A percentile compares a stretch with the other conserved stretches of the same genome.
These are phyloP conservation scores for Reticulascus tulasneorum DNA, from an alignment of 2,329 filamentous ascomycete species.

Conservation along the genomic window DNA sequence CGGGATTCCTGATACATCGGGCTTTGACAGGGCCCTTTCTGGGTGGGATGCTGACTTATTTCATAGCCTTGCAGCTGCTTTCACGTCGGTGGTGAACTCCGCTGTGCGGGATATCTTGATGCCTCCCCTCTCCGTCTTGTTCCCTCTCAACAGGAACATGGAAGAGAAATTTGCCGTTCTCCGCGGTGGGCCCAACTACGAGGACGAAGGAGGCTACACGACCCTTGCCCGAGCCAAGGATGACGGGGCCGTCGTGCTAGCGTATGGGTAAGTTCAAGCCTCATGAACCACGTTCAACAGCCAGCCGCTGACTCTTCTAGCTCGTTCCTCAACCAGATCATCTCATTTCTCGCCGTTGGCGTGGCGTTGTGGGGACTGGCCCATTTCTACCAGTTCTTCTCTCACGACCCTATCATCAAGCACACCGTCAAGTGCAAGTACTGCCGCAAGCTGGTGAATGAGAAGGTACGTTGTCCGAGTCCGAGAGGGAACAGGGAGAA, in stretches of 20 bases:
- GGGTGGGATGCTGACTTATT: slow-evolving; percentile 6
- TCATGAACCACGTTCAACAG: no score
- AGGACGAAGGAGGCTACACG: slow-evolving; percentile 56
- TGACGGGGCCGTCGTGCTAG: slow-evolving; percentile 69
- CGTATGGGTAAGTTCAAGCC: slow-evolving; percentile 63
- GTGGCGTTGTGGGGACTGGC: slow-evolving; percentile 62
- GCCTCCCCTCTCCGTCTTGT: slow-evolving; percentile 63
- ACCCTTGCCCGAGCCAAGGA: slow-evolving; percentile 65
- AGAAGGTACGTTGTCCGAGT: slow-evolving; percentile 45
- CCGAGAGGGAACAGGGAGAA: background rate
- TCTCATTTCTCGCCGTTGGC: slow-evolving; percentile 65
- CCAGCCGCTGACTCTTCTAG: no score
- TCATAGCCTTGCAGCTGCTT: slow-evolving; percentile 61
- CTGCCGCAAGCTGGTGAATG: slow-evolving; percentile 59
- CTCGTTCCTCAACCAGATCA: slow-evolving; percentile 58
- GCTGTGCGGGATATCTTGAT: slow-evolving; percentile 69
- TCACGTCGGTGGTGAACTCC: slow-evolving; percentile 67
- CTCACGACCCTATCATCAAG: slow-evolving; percentile 67
- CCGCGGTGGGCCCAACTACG: slow-evolving; percentile 51
- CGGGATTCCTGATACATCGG: background rate
- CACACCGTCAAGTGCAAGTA: slow-evolving; percentile 65
- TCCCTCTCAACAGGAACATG: slow-evolving; percentile 67
- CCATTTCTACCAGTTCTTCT: slow-evolving; percentile 55
- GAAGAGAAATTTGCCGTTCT: slow-evolving; percentile 71
- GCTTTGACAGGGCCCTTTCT: background rate